phyloP scores from a whole-genome alignment of 306 rosid species.

The Vigna nakashimae region DNA sequence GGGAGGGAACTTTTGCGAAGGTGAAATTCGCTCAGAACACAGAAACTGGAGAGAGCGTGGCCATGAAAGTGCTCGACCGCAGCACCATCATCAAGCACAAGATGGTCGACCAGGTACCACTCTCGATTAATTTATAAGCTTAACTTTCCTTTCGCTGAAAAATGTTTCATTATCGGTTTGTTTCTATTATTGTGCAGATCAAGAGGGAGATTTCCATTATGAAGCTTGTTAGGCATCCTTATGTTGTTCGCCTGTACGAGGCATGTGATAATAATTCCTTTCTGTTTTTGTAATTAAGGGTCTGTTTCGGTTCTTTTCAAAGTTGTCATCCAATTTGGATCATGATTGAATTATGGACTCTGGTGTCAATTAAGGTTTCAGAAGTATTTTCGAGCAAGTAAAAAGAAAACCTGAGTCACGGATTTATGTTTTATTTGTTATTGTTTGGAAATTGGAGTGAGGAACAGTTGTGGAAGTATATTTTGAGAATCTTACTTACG shows the following conservation, averaged over 20 bases:
- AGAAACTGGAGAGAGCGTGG: constrained; percentile 93
- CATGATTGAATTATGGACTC: constrained; percentile 15
- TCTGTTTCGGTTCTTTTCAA: not conserved
- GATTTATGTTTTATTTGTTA: not conserved
- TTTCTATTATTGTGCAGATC: constrained; percentile 61
- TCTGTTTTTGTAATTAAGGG: not conserved
- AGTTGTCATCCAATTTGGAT: constrained; percentile 1
- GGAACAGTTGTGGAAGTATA: not conserved
- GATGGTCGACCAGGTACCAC: constrained; percentile 69
- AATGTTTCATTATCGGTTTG: not conserved
- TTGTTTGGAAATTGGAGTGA: not conserved
- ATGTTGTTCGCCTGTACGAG: constrained; percentile 85
- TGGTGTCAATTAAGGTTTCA: not conserved
- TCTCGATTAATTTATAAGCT: constrained; percentile 2
- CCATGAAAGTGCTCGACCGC: constrained; percentile 91
- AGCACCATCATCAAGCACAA: constrained; percentile 88
- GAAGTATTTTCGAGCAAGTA: constrained; percentile 3
- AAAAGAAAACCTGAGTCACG: not conserved
- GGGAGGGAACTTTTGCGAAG: constrained; percentile 89
- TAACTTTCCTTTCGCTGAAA: not conserved
- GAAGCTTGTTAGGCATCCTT: constrained; percentile 95
- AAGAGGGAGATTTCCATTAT: constrained; percentile 92
- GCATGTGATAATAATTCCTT: constrained; percentile 46
- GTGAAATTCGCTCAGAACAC: constrained; percentile 94
- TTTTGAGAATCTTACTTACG: constrained; percentile 1